Percentiles rank a stretch among this genome's conserved stretches.
Evolutionary conservation across 768 basidiomycete species (phyloP).

Genomic region (Mycena maculata): DNA sequence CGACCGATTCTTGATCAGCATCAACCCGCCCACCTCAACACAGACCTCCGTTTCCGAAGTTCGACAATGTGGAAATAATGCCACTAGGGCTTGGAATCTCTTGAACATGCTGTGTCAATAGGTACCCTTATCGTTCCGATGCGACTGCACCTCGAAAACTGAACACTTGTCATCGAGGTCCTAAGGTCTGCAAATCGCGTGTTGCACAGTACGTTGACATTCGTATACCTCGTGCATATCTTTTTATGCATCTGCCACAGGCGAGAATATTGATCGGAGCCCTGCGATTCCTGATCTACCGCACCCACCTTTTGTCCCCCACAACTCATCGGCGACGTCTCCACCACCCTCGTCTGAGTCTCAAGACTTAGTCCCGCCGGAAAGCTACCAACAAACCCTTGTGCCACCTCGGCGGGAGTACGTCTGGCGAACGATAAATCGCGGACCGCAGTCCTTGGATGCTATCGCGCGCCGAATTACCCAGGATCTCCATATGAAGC

Average conservation of each 20-base stretch:
- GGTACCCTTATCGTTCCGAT: neutral
- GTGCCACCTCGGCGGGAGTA: constrained; percentile 1
- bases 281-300: neutral
- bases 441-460: neutral
- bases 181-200: constrained; percentile 12
- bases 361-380: too few species aligned
- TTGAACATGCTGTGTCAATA: constrained; percentile 11
- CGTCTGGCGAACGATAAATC: neutral
- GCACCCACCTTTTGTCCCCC: neutral
- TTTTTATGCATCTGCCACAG: neutral
- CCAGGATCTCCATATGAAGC: neutral
- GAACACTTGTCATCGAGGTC: neutral
- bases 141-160: neutral
- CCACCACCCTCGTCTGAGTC: too few species aligned
- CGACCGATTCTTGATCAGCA: constrained; percentile 15
- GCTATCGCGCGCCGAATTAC: neutral
- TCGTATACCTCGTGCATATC: neutral
- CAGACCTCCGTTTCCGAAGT: neutral
- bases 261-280: constrained; percentile 3
- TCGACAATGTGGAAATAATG: neutral
- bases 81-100: neutral
- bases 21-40: neutral
- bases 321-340: neutral
- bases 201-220: neutral
- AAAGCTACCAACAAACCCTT: neutral